Base-by-base conservation (phyloP, 768 basidiomycete genomes). In the Pleurotus salmoneostramineus region DNA sequence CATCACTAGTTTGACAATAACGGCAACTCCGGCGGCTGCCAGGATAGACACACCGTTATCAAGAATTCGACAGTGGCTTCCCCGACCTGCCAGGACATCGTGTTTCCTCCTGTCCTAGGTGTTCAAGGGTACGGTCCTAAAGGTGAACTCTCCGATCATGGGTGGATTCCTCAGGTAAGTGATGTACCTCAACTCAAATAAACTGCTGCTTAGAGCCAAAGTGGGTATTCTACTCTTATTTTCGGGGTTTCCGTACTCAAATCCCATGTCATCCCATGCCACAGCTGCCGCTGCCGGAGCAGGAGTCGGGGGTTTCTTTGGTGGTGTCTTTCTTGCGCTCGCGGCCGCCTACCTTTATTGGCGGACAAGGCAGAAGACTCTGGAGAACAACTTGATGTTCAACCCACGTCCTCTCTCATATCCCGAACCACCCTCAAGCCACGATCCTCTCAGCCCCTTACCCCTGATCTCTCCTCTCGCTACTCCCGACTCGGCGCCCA, bases 21-120 rank as follows among this genome's bases (percentile, higher is more conserved):
- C 35, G 83, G 83, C 3, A 79, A 77, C 60, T 76, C 83, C 0
- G 85, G 85, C n/a, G 85, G 85, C 6, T 86, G 85, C 62, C 81
- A 86, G 67, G 78, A 65, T 1, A 74, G 76, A 0, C 84, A 83
- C 62, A 83, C 83, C 0, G 75, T 86, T 49, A 83, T 84, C 48
- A 33, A 37, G 17, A 51, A 42, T 17, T 68, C 71, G 5, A 62
- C 70, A 4, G 51, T 66, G 37, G 63, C 68, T 36, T 68, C 73
- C 2, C 72, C 78, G 1, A 70, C 72, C 3, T 87, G 85, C 63
- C 55, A 68, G 5, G 85, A 85, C 61, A 73, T 80, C 3, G 82
- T 84, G 58, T 68, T 73, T 62, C 70, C 76, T 2, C 65, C 68
- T 3, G 70, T 75, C 15, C 70, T 87, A 21, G 74, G 77, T 31